Evolutionary conservation across 768 basidiomycete genomes (phyloP), one percentile per base, ranked within the genome.

Genomic region (Hericium alpestre): DNA sequence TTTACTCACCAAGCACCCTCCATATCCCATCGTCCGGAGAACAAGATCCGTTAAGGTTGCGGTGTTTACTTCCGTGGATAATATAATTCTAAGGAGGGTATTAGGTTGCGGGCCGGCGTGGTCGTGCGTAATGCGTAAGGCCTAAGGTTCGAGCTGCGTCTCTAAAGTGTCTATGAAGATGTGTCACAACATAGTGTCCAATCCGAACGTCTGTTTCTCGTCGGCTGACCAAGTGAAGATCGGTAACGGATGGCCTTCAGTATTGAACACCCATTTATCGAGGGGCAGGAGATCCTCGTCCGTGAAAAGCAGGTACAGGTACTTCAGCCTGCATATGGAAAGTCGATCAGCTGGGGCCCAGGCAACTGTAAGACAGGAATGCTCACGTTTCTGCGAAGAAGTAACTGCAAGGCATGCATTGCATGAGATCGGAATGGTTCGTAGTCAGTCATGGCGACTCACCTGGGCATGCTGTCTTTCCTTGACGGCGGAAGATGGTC

Each of bases 191-290:
- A 6, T 10, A 32, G 32, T 32, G 32, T 32, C 9, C 32, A 32
- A 10, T 32, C 69, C 67, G 56, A 76, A 79, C 39, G 56, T 56
- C 49, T 66, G 61, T 56, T 72, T 76, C 66, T 86, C 81, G 58
- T 70, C 71, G 43, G 68, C 67, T 1, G 76, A 77, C 84, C 83
- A 87, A 51, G 75, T 63, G 60, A 87, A 86, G 22, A 87, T 73
- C 7, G 84, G 86, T 25, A 90, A 72, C 9, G 89, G 84, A 66
- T 90, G 90, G 0, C 86, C 89, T 67, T 77, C 76, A 10, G 76
- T 78, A 59, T 75, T 76, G 69, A 77, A 76, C 43, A 76, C 73
- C 65, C 67, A 76, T 20, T 69, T 64, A 62, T 76, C 73, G 20
- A 76, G 65, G 12, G 74, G 72, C 39, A 87, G 62, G 4, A 77